These are phyloP conservation scores for Salvia sclarea DNA, from an alignment of 305 asterid species.

Conservation along the genomic window DNA sequence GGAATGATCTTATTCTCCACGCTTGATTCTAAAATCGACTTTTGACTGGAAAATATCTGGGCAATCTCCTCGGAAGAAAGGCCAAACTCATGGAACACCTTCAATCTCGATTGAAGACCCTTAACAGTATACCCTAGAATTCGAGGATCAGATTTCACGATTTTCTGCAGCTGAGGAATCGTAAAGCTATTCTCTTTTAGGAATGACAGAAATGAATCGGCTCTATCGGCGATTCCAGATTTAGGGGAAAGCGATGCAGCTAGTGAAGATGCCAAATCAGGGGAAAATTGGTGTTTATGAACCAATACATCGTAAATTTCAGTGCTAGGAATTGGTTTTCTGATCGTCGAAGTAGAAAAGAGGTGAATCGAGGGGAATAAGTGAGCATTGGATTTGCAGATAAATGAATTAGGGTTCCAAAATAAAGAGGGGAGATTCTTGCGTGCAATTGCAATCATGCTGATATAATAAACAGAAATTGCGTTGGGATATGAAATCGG, in stretches of 20 bases:
- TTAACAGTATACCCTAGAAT: background rate
- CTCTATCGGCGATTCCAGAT: background rate
- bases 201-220: constrained; percentile 1
- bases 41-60: background rate
- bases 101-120: too few relatives aligned
- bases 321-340: background rate
- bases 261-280: constrained; percentile 7
- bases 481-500: background rate
- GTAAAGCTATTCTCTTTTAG: constrained; percentile 22
- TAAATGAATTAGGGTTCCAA: background rate
- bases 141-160: background rate
- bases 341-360: background rate
- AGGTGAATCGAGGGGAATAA: background rate
- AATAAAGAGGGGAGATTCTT: background rate
- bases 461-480: too few relatives aligned
- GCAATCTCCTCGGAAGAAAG: too few relatives aligned
- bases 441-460: background rate
- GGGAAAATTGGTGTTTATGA: too few relatives aligned
- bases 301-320: background rate
- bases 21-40: background rate
- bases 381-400: background rate
- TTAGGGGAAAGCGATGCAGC: background rate
- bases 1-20: background rate
- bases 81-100: too few relatives aligned
- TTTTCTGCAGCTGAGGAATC: background rate